Percentiles rank a stretch among this genome's conserved stretches.
These are phyloP conservation scores for Lactifluus pinguis DNA, from an alignment of 768 basidiomycete genomes.

Conservation along the genomic window DNA sequence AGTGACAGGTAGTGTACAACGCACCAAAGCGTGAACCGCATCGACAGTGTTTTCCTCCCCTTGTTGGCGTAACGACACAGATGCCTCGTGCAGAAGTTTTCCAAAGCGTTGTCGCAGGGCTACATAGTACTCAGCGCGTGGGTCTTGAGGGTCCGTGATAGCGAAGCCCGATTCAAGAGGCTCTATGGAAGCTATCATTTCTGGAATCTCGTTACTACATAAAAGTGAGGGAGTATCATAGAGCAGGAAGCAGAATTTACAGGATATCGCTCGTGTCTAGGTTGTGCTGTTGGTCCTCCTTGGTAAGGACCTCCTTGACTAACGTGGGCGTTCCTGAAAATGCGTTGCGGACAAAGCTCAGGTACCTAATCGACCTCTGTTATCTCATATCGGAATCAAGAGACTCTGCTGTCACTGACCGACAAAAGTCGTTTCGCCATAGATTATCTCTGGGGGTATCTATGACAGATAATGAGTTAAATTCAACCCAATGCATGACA, in stretches of 20 bases:
- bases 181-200: slow-evolving; percentile 62
- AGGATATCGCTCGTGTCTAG: slow-evolving; percentile 55
- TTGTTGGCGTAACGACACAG: slow-evolving; percentile 55
- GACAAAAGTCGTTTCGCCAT: slow-evolving; percentile 85
- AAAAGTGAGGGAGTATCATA: background rate
- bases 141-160: slow-evolving; percentile 55
- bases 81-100: slow-evolving; percentile 60
- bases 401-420: slow-evolving; percentile 33
- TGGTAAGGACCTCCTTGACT: slow-evolving; percentile 41
- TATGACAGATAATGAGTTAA: slow-evolving; percentile 18
- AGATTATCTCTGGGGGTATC: slow-evolving; percentile 43
- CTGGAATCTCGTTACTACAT: slow-evolving; percentile 59
- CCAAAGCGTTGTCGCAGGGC: slow-evolving; percentile 55
- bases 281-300: slow-evolving; percentile 37
- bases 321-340: slow-evolving; percentile 69
- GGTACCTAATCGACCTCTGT: slow-evolving; percentile 34
- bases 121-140: slow-evolving; percentile 38
- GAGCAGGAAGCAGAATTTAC: slow-evolving; percentile 32
- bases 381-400: background rate
- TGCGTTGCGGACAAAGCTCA: slow-evolving; percentile 65
- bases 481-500: slow-evolving; percentile 7
- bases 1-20: background rate
- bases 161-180: slow-evolving; percentile 59
- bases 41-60: slow-evolving; percentile 79
- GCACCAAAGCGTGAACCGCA: slow-evolving; percentile 62